Evolutionary conservation across 2,329 filamentous ascomycete species (phyloP).

Genomic region (Xylaria multiplex): DNA sequence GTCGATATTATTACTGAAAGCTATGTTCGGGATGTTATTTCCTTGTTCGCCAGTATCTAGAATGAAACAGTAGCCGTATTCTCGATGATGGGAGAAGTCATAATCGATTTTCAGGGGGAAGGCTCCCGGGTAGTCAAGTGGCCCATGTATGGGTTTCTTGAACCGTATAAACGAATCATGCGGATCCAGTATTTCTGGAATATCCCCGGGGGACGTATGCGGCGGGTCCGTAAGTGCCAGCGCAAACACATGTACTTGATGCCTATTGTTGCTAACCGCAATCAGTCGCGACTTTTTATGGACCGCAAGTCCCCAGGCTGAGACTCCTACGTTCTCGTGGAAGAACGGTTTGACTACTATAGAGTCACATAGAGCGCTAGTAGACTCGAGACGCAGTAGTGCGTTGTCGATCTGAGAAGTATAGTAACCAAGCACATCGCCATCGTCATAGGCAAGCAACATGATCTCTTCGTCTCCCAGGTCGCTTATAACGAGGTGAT

Average conservation of each 20-base stretch:
- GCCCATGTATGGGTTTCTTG: conserved; percentile 23
- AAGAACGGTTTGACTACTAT: conserved; percentile 65
- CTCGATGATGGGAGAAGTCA: conserved; percentile 50
- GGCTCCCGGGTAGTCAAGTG: conserved; percentile 23
- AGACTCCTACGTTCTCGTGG: conserved; percentile 76
- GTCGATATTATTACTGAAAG: conserved; percentile 58
- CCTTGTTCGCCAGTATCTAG: conserved; percentile 54
- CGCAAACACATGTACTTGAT: conserved; percentile 49
- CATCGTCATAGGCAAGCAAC: conserved; percentile 75
- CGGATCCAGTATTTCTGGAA: conserved; percentile 19
- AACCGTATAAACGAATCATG: conserved; percentile 37
- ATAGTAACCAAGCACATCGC: conserved; percentile 78
- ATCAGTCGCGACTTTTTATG: conserved; percentile 85
- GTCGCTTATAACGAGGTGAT: conserved; percentile 74
- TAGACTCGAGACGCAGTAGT: conserved; percentile 42
- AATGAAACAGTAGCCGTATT: conserved; percentile 62
- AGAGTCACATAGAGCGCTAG: conserved; percentile 40
- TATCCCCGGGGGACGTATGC: neutral
- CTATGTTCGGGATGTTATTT: conserved; percentile 64
- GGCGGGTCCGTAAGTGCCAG: conserved; percentile 46
- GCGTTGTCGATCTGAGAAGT: conserved; percentile 59
- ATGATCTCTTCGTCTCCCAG: conserved; percentile 77
- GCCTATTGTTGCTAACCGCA: conserved; percentile 82
- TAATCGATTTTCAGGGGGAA: conserved; percentile 35
- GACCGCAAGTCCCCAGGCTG: conserved; percentile 89